Evolutionary conservation across 2,329 filamentous ascomycete genomes (phyloP).

Genomic region (Verticillium longisporum): DNA sequence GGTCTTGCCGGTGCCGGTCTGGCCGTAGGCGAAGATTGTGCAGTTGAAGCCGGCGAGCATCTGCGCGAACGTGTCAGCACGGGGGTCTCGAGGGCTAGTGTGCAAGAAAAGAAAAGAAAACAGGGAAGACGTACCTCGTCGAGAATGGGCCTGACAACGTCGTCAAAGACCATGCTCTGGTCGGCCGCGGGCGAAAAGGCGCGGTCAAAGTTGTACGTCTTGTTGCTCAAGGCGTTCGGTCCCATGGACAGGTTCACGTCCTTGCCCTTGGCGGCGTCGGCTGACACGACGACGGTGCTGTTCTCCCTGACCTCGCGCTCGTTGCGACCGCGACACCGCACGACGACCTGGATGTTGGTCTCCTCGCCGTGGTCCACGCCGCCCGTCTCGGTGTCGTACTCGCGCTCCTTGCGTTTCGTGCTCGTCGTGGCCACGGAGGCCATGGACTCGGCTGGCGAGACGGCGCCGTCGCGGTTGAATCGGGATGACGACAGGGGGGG

Average conservation of each 20-base stretch:
- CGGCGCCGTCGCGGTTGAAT: slow-evolving; percentile 35
- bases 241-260: slow-evolving; percentile 86
- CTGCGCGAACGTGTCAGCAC: slow-evolving; percentile 44
- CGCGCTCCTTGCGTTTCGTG: slow-evolving; percentile 79
- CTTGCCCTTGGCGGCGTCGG: slow-evolving; percentile 82
- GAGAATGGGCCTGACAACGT: slow-evolving; percentile 86
- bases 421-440: slow-evolving; percentile 52
- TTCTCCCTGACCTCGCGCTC: slow-evolving; percentile 92
- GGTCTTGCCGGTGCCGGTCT: slow-evolving; percentile 96
- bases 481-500: slow-evolving; percentile 7
- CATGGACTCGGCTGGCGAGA: slow-evolving; percentile 66
- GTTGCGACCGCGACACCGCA: slow-evolving; percentile 86
- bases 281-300: slow-evolving; percentile 83
- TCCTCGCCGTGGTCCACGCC: slow-evolving; percentile 50
- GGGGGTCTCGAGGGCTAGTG: too few relatives aligned
- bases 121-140: slow-evolving; percentile 62
- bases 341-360: slow-evolving; percentile 97
- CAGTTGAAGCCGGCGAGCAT: slow-evolving; percentile 95
- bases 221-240: slow-evolving; percentile 85
- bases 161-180: slow-evolving; percentile 89
- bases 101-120: background rate
- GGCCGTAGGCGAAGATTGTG: slow-evolving; percentile 97
- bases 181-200: slow-evolving; percentile 95
- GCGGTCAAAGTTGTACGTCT: slow-evolving; percentile 93
- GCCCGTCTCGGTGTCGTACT: slow-evolving; percentile 49